Evolutionary conservation across 257 asterid species (phyloP), one percentile per base, ranked within the genome.

Genomic region (Solanum infundibuliforme): DNA sequence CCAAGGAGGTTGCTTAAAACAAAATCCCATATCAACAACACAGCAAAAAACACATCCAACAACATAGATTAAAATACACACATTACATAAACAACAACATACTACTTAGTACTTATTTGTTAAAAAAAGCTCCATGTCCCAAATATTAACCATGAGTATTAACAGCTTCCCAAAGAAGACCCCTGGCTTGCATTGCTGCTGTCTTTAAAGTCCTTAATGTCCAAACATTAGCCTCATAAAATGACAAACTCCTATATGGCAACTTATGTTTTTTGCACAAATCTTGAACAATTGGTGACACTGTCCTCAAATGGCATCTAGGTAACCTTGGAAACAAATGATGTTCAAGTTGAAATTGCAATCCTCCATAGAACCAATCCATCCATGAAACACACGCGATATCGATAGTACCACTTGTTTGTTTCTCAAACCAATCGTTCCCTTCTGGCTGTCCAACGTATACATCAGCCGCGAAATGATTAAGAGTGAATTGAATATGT

Each of bases 251-350:
- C 68, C 93, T 87, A 75, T 97, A 95, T 35, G 98, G 98, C 89
- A 97, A 85, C 20, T 90, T 86, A 81, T 97, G 99, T 87, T 95
- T 97, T 95, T 94, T 95, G 85, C 99, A 97, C 4, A 95, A 89
- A 34, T 93, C 95, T 46, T 92, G 95, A 12, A 95, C 95, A 48
- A 95, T 1, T 0, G 99, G 99, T 10, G 99, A 92, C 58, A 97
- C 87, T 10, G 43, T 92, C 91, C 99, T 93, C 89, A 97, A 46
- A 14, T 95, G 96, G 84, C 97, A 93, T 89, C 99, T 92, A 2
- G 99, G 99, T 91, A 97, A 69, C 91, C 99, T 94, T 4, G 99
- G 98, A 60, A 97, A 97, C 91, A 97, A 88, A 87, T 97, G 99
- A 46, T 97, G 98, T 39, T 97, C 99, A 0, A 95, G 92, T 93